Base-by-base conservation (phyloP, 1,284 basidiomycete genomes). In the Apiotrichum sp. region DNA sequence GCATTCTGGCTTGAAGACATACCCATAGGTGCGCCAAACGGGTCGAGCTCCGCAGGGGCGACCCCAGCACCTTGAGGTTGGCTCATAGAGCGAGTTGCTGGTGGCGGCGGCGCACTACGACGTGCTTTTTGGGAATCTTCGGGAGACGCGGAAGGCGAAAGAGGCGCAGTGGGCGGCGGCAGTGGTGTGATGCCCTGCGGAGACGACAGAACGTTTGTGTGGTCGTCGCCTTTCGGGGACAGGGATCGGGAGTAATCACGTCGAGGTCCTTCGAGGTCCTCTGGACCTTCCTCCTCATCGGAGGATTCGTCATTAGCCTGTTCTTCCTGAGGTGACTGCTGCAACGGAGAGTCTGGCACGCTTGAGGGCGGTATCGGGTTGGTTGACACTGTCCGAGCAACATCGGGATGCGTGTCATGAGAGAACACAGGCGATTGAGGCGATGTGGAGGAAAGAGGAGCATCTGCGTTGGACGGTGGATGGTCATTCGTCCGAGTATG, bases 251-350 rank as follows among this genome's bases (percentile, higher is more conserved):
- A 40, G 54, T 64, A 68, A 2, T 50, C 52, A 34, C 58, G 65
- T 10, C 56, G 62, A 3, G 70, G 68, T 6, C 55, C 65, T 8
- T 78, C 75, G 4, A 78, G 57, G 56, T 78, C 76, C 55, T 78
- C 76, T 0, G 76, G 76, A 1, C 70, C 76, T 32, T 75, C 71
- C 4, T 70, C 70, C 47, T 77, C 76, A 9, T 73, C 73, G 1
- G 57, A 58, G 5, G 61, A 59, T 7, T 62, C 57, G n/a, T 16
- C 55, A 14, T 65, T 57, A 16, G 11, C 50, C 34, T 43, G 36
- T 22, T 3, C 31, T 16, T 2, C 11, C 33, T 8, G 22, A 33
- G 47, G 29, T 5, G 39, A 29, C 29, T 29, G 29, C 29, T 29
- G 29, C 29, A 29, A 40, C 14, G 72, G 67, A 6, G 67, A 68